phyloP scores from a whole-genome alignment of 148 eudicot genomes.

The Diospyros kaki region DNA sequence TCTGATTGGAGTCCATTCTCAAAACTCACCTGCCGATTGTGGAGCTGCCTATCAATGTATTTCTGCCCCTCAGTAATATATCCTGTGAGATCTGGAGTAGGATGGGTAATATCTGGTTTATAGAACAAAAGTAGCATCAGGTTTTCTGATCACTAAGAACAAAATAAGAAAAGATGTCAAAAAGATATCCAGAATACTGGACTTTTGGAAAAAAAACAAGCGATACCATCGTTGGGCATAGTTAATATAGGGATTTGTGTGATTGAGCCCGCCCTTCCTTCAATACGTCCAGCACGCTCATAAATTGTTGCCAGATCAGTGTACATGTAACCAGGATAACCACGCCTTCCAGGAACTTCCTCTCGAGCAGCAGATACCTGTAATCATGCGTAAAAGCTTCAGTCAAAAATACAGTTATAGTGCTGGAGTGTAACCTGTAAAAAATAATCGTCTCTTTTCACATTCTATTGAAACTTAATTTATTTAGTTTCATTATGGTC shows the following conservation, averaged over 20 bases:
- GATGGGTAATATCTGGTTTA: constrained; percentile 86
- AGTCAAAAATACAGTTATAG: too few relatives aligned
- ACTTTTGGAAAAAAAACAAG: neutral
- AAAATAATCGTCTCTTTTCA: neutral
- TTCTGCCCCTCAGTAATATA: constrained; percentile 97
- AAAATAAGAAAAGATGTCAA: neutral
- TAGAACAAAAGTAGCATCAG: constrained; percentile 1
- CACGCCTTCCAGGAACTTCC: constrained; percentile 99
- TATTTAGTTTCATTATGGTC: neutral
- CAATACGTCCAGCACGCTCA: constrained; percentile 96
- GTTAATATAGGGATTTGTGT: constrained; percentile 91
- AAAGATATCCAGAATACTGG: neutral
- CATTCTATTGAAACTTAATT: neutral
- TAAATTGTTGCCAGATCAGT: constrained; percentile 96
- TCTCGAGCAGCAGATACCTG: constrained; percentile 99
- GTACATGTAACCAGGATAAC: constrained; percentile 99
- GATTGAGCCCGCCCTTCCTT: constrained; percentile 93
- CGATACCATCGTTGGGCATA: constrained; percentile 93
- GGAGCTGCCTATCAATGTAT: constrained; percentile 89
- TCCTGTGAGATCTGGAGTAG: constrained; percentile 98
- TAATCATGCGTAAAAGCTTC: constrained; percentile 5
- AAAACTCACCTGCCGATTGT: constrained; percentile 71
- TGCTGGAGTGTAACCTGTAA: neutral
- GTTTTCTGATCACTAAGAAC: neutral
- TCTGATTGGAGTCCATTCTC: neutral